Evolutionary conservation across 2,329 filamentous ascomycete genomes (phyloP).

Genomic region (Diaporthe citriasiana): DNA sequence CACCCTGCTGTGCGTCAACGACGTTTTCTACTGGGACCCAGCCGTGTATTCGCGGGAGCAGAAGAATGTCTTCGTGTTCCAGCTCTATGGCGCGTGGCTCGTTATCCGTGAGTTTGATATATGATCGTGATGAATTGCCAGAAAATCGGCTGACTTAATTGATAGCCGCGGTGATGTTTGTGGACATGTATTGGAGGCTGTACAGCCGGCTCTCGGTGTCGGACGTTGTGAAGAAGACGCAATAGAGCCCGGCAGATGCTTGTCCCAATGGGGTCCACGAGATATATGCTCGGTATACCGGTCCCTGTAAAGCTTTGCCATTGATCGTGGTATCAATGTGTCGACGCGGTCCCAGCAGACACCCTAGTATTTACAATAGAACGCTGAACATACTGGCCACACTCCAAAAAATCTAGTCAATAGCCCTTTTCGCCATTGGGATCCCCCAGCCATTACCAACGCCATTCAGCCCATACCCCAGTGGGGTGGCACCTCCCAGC

Average conservation of each 20-base stretch:
- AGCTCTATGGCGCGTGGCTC: constrained; percentile 66
- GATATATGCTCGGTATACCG: not conserved
- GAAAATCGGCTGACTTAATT: not conserved
- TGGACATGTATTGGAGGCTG: constrained; percentile 69
- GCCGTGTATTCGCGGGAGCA: constrained; percentile 58
- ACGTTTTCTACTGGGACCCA: constrained; percentile 64
- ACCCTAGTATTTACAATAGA: constrained; percentile 39
- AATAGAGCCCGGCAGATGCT: constrained; percentile 47
- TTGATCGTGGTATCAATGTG: constrained; percentile 24
- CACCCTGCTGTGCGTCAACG: constrained; percentile 64
- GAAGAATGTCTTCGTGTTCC: constrained; percentile 62
- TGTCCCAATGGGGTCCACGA: not conserved
- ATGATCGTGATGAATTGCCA: not conserved
- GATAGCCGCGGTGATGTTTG: constrained; percentile 64
- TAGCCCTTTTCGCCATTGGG: constrained; percentile 59
- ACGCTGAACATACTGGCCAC: constrained; percentile 31
- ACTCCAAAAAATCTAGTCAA: constrained; percentile 55
- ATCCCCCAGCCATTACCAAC: constrained; percentile 72
- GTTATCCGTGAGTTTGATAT: constrained; percentile 63
- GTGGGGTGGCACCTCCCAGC: constrained; percentile 69
- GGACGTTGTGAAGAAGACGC: constrained; percentile 57
- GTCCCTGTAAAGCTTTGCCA: not conserved
- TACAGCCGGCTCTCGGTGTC: constrained; percentile 56
- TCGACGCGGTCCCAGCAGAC: constrained; percentile 5
- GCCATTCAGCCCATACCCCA: constrained; percentile 68